These are phyloP conservation scores for Lasiosphaeria miniovina DNA, from an alignment of 495 filamentous ascomycete species.

Conservation along the genomic window DNA sequence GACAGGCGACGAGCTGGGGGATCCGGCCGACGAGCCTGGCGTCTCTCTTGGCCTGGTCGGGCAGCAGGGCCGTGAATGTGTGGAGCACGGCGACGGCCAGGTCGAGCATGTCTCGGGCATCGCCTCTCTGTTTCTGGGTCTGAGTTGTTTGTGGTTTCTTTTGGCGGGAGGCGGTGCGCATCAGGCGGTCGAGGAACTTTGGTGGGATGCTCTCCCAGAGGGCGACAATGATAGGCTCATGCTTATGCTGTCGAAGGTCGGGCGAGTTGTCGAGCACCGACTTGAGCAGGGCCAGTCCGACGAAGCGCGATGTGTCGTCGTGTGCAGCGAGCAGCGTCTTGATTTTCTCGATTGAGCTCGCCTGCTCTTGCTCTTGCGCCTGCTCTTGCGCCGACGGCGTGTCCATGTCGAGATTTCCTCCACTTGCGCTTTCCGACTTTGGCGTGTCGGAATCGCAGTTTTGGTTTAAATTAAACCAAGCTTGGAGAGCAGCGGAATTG, in stretches of 20 bases:
- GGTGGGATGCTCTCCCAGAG: slow-evolving; percentile 56
- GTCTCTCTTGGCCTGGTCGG: slow-evolving; percentile 40
- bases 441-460: neutral
- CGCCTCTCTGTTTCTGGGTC: slow-evolving; percentile 15
- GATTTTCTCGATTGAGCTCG: slow-evolving; percentile 37
- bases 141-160: slow-evolving; percentile 8
- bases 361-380: slow-evolving; percentile 11
- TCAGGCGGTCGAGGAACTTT: slow-evolving; percentile 58
- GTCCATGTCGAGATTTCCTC: too few species aligned
- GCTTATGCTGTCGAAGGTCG: slow-evolving; percentile 41
- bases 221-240: slow-evolving; percentile 32
- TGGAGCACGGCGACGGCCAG: slow-evolving; percentile 58
- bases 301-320: slow-evolving; percentile 63
- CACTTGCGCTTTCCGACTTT: neutral
- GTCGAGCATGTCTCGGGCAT: slow-evolving; percentile 56
- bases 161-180: slow-evolving; percentile 45
- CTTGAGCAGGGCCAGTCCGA: slow-evolving; percentile 62
- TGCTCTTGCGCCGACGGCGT: neutral
- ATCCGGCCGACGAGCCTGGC: slow-evolving; percentile 46
- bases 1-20: slow-evolving; percentile 45
- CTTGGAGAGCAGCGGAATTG: too few species aligned
- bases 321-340: slow-evolving; percentile 49
- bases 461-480: neutral
- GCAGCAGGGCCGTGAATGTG: slow-evolving; percentile 54
- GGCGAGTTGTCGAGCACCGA: slow-evolving; percentile 55